These are phyloP conservation scores for Phytophthora agathidicida DNA, from an alignment of 352 stramenopile species.

Conservation along the genomic window DNA sequence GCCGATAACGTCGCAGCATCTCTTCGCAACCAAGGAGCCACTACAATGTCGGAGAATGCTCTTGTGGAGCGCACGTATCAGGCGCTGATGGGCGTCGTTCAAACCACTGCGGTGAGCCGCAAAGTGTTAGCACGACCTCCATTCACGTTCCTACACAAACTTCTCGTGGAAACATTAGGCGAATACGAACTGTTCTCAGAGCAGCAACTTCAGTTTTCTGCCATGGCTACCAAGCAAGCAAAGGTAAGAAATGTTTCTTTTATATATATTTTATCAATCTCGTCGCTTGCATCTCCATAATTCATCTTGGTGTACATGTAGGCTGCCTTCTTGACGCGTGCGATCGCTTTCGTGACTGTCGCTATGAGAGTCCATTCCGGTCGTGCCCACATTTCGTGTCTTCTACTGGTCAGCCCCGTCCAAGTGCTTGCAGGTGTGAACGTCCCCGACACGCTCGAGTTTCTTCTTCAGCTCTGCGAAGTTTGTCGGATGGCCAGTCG, in stretches of 20 bases:
- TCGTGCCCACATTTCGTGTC: slow-evolving; percentile 56
- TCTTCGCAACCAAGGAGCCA: background rate
- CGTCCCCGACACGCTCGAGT: slow-evolving; percentile 74
- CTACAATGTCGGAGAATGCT: slow-evolving; percentile 24
- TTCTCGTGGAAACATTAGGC: slow-evolving; percentile 71
- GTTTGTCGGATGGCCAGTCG: slow-evolving; percentile 56
- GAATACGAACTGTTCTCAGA: slow-evolving; percentile 70
- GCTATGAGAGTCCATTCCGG: slow-evolving; percentile 47
- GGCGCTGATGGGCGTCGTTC: slow-evolving; percentile 61
- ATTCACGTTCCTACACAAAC: slow-evolving; percentile 86
- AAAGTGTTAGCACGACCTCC: slow-evolving; percentile 74
- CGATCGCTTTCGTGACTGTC: slow-evolving; percentile 77
- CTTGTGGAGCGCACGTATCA: slow-evolving; percentile 73
- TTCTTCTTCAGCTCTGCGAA: slow-evolving; percentile 73
- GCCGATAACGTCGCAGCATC: too few relatives aligned
- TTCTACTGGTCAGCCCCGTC: slow-evolving; percentile 85
- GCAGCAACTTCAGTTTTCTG: slow-evolving; percentile 65
- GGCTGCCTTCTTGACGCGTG: slow-evolving; percentile 79
- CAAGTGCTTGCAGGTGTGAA: slow-evolving; percentile 77
- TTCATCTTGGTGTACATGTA: slow-evolving; percentile 11
- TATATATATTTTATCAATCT: too few relatives aligned
- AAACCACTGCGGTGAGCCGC: slow-evolving; percentile 70
- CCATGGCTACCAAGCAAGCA: slow-evolving; percentile 70
- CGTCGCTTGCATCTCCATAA: background rate
- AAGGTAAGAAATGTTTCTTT: slow-evolving; percentile 66